phyloP scores from a whole-genome alignment of 495 filamentous ascomycete genomes.

The Jackrogersella multiformis region DNA sequence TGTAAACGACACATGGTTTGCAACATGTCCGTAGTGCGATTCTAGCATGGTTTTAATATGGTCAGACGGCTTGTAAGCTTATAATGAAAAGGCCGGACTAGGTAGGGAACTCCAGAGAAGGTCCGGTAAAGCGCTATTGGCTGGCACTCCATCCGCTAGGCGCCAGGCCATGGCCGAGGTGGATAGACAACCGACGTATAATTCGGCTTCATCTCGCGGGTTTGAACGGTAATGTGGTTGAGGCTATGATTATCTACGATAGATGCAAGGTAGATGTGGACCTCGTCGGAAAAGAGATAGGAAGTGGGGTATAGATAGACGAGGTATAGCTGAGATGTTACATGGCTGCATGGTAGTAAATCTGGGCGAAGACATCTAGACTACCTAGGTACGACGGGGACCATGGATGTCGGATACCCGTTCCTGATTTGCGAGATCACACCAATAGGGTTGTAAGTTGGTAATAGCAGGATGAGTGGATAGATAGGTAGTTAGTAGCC shows the following conservation, averaged over 20 bases:
- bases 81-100: constrained; percentile 35
- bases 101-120: constrained; percentile 38
- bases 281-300: constrained; percentile 39
- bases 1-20: constrained; percentile 34
- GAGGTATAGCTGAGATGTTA: not conserved
- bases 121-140: constrained; percentile 39
- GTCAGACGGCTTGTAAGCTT: constrained; percentile 34
- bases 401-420: constrained; percentile 29
- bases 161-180: constrained; percentile 34
- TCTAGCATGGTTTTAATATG: constrained; percentile 34
- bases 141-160: constrained; percentile 27
- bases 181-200: constrained; percentile 33
- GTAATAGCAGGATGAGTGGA: constrained; percentile 34
- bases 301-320: constrained; percentile 14
- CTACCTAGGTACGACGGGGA: too few species aligned
- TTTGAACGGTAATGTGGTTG: constrained; percentile 31
- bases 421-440: constrained; percentile 9
- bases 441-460: constrained; percentile 27
- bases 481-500: not conserved
- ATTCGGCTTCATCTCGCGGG: constrained; percentile 35
- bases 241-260: constrained; percentile 24
- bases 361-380: not conserved
- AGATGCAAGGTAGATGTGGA: constrained; percentile 37
- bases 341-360: not conserved
- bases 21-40: constrained; percentile 27